Percentiles rank a stretch among this genome's conserved stretches.
These are phyloP conservation scores for Alternaria longipes DNA, from an alignment of 2,329 filamentous ascomycete genomes.

Conservation along the genomic window DNA sequence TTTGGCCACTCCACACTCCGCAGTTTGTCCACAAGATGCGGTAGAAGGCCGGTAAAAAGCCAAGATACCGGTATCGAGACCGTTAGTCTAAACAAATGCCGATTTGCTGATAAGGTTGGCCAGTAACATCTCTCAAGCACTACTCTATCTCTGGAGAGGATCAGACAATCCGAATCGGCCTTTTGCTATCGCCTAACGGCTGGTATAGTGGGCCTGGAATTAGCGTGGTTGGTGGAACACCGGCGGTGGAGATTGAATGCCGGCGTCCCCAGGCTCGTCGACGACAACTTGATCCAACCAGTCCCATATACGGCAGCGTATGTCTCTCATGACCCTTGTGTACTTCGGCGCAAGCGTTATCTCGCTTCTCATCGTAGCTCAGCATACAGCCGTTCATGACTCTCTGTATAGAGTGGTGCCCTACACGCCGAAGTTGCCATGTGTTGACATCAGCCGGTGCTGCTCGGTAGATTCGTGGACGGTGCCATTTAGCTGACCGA, in stretches of 20 bases:
- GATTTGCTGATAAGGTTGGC: neutral
- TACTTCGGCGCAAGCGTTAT: no score
- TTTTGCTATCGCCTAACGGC: neutral
- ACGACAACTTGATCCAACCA: neutral
- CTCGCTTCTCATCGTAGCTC: no score
- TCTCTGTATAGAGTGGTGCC: no score
- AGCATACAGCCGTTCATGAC: no score
- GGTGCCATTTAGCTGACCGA: no score
- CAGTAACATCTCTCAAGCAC: neutral
- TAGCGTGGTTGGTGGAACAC: neutral
- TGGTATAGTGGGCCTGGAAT: neutral
- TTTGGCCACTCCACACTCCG: neutral
- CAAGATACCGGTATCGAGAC: neutral
- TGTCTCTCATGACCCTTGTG: rapidly evolving
- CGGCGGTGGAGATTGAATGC: neutral
- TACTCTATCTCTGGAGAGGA: neutral
- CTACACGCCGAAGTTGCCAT: no score
- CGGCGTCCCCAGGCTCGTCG: neutral
- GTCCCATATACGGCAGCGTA: neutral
- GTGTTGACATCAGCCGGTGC: no score
- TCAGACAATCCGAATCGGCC: neutral
- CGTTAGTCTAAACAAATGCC: neutral
- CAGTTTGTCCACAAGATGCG: neutral
- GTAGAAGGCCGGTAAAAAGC: neutral
- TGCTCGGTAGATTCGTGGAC: no score